Conservation (phyloP, 2,329 filamentous ascomycete genomes). For the Aspergillus luchuensis region DNA sequence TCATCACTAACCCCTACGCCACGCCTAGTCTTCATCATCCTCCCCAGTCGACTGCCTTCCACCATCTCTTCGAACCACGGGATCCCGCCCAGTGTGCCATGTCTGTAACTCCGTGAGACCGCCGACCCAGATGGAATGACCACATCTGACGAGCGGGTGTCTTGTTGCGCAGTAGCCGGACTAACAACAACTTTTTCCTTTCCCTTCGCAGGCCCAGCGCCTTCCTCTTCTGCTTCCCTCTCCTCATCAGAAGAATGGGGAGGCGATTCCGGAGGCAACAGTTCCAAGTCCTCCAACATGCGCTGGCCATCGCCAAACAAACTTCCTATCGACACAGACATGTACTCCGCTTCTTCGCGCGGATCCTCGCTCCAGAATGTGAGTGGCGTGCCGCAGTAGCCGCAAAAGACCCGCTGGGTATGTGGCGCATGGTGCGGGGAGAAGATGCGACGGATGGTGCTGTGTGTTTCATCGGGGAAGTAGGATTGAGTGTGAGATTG, state of each 20-base stretch:
- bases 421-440: conserved; percentile 60
- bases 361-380: conserved; percentile 81
- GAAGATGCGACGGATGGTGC: conserved; percentile 68
- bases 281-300: conserved; percentile 70
- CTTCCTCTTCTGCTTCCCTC: conserved; percentile 21
- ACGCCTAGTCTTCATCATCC: conserved; percentile 61
- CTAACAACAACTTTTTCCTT: conserved; percentile 1
- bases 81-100: conserved; percentile 56
- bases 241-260: conserved; percentile 14
- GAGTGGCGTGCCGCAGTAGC: conserved; percentile 84
- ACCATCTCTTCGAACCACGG: conserved; percentile 87
- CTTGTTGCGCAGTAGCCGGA: conserved; percentile 14
- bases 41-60: conserved; percentile 71
- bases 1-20: conserved; percentile 64
- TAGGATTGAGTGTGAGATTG: conserved; percentile 72
- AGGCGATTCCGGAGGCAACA: conserved; percentile 57
- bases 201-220: conserved; percentile 29
- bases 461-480: conserved; percentile 74
- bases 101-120: conserved; percentile 40
- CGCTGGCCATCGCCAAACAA: conserved; percentile 70
- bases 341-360: conserved; percentile 70
- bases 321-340: conserved; percentile 79
- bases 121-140: conserved; percentile 27
- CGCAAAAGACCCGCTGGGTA: conserved; percentile 79
- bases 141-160: conserved; percentile 20